A percentile compares a stretch with the other conserved stretches of the same genome.
Conservation (phyloP, 2,329 filamentous ascomycete species). For the Mollisiaceae sp. region DNA sequence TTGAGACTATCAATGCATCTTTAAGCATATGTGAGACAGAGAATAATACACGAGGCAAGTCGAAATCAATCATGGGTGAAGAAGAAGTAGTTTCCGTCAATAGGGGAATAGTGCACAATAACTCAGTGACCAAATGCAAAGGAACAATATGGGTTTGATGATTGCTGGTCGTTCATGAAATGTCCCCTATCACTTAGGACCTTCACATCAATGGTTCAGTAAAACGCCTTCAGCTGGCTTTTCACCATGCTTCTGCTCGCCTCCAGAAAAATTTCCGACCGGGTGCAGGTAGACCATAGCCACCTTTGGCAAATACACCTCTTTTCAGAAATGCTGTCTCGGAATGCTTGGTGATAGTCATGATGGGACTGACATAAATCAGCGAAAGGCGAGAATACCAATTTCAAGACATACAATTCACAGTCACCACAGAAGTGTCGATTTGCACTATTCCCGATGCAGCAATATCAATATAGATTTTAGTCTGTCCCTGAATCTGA, state of each 20-base stretch:
- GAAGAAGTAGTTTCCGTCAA: background rate
- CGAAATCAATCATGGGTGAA: background rate
- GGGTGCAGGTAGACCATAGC: background rate
- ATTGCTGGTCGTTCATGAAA: background rate
- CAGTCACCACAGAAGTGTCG: conserved; percentile 22
- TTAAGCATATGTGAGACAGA: no score
- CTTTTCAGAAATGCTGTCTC: conserved; percentile 8
- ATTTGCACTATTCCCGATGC: conserved; percentile 6
- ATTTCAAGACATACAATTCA: conserved; percentile 17
- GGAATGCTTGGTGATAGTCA: background rate
- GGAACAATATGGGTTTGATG: background rate
- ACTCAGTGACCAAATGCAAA: background rate
- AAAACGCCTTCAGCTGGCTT: conserved; percentile 1
- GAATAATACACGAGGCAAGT: no score
- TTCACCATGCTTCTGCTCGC: conserved; percentile 2
- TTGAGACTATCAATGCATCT: conserved; percentile 9
- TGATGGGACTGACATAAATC: background rate
- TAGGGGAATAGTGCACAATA: background rate
- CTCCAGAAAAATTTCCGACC: conserved; percentile 6
- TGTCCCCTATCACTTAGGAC: background rate
- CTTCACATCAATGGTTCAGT: background rate
- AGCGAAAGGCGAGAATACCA: background rate
- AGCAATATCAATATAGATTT: background rate
- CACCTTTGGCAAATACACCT: conserved; percentile 7
- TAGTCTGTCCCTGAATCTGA: background rate